Conservation (phyloP, 768 basidiomycete species). For the Naematelia encephala region DNA sequence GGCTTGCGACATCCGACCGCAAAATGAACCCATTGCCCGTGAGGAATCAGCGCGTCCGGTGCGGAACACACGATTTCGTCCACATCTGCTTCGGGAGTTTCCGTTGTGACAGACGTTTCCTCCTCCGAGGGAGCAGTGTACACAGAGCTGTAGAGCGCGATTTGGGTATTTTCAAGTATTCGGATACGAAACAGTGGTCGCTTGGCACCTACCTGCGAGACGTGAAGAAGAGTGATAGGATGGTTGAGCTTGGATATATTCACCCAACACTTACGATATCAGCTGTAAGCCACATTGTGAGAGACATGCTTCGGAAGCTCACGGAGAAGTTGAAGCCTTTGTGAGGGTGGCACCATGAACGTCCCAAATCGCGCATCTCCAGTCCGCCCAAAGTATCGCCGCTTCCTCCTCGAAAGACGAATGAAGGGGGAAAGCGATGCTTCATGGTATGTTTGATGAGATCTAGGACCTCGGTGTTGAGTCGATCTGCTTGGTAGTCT, state of each 20-base stretch:
- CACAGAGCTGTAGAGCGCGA: slow-evolving; percentile 31
- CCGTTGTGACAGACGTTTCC: neutral
- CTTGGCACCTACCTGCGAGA: slow-evolving; percentile 30
- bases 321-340: slow-evolving; percentile 49
- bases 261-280: slow-evolving; percentile 38
- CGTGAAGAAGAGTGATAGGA: slow-evolving; percentile 41
- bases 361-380: slow-evolving; percentile 31
- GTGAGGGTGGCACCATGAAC: slow-evolving; percentile 34
- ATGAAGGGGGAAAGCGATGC: slow-evolving; percentile 40
- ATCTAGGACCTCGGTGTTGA: slow-evolving; percentile 44
- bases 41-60: slow-evolving; percentile 45
- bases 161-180: slow-evolving; percentile 47
- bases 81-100: slow-evolving; percentile 8
- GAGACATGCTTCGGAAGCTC: slow-evolving; percentile 6
- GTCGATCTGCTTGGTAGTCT: neutral
- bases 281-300: neutral
- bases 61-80: slow-evolving; percentile 41
- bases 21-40: slow-evolving; percentile 48
- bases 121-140: neutral
- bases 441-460: slow-evolving; percentile 43
- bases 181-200: slow-evolving; percentile 39
- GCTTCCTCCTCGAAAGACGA: slow-evolving; percentile 32
- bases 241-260: slow-evolving; percentile 45
- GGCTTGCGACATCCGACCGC: slow-evolving; percentile 35
- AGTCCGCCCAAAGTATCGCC: slow-evolving; percentile 26